Conservation (phyloP, 2,329 filamentous ascomycete species). For the Colletotrichum tropicicola region DNA sequence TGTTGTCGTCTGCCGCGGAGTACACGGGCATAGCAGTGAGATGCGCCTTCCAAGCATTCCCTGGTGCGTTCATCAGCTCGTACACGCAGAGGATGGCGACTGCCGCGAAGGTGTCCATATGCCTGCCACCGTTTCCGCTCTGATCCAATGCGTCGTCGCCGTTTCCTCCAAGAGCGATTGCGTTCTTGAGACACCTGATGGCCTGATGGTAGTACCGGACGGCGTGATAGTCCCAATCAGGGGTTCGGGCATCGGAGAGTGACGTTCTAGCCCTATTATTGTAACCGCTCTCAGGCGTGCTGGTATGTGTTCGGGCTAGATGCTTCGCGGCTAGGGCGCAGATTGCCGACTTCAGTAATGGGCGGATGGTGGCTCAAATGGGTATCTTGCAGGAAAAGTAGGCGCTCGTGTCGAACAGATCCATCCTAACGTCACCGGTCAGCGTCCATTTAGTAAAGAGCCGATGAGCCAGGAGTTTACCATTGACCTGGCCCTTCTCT, state of each 20-base stretch:
- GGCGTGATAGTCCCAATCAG: background rate
- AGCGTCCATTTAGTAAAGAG: no score
- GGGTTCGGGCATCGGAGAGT: background rate
- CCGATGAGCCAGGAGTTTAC: background rate
- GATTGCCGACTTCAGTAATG: conserved; percentile 56
- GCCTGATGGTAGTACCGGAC: conserved; percentile 3
- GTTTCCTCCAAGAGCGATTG: background rate
- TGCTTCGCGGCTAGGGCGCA: conserved; percentile 71
- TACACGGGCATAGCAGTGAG: conserved; percentile 72
- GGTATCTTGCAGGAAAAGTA: conserved; percentile 70
- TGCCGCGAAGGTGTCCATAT: conserved; percentile 64
- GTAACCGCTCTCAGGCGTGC: conserved; percentile 64
- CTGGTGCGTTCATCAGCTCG: conserved; percentile 73
- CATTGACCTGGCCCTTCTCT: conserved; percentile 12
- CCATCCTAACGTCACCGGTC: conserved; percentile 51
- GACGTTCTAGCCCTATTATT: conserved; percentile 57
- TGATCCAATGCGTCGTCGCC: conserved; percentile 39
- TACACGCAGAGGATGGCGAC: conserved; percentile 74
- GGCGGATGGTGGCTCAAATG: conserved; percentile 60
- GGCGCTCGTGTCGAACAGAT: conserved; percentile 61
- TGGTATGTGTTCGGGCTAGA: conserved; percentile 68
- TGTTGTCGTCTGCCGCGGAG: conserved; percentile 37
- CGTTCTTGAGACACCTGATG: conserved; percentile 49
- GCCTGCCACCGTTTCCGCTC: conserved; percentile 34
- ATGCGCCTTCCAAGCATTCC: conserved; percentile 70